Evolutionary conservation across 2,329 filamentous ascomycete species (phyloP), one percentile per base, ranked within the genome.

Genomic region (Arachnopeziza araneosa): DNA sequence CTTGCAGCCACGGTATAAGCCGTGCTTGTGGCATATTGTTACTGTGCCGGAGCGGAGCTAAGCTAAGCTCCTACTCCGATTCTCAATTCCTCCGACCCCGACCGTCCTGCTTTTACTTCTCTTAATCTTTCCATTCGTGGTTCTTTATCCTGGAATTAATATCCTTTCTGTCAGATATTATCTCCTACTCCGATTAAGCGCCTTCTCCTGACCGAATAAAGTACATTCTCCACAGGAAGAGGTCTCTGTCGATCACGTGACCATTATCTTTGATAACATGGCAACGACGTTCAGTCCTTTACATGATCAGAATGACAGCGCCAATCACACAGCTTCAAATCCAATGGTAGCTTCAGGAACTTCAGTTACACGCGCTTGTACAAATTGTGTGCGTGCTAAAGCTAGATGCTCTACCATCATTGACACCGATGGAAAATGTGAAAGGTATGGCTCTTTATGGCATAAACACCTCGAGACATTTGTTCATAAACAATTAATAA

Each of bases 301-400:
- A 23, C 19, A 3, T n/a, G 10, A 23, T 52, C 50, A 23, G 10
- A 24, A 23, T 22, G 10, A 23, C n/a, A 8, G 8, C 22, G 7
- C 17, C 14, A 3, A 22, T 22, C n/a, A 17, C 10, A 22, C 19
- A 22, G 4, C 50, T 23, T 3, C 50, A 3, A 23, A 23, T 22
- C 22, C 10, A 22, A 14, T 21, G 22, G 9, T 3, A 14, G 7
- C 50, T 52, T n/a, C 6, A 52, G 6, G 24, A 26, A 54, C 3
- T 7, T 54, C 24, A 26, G 9, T 9, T 24, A 30, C 32, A 12
- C 10, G 24, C 2, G 24, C 52, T 2, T 54, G 52, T 30, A 54
- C 52, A 54, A 54, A 30, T 26, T 54, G 52, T 30, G 52, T 54
- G 9, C 52, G 52, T 54, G 52, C 52, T 4, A 54, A 54, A 26